Evolutionary conservation across 257 asterid species (phyloP).

Genomic region (Nyctanthes arbortristis): DNA sequence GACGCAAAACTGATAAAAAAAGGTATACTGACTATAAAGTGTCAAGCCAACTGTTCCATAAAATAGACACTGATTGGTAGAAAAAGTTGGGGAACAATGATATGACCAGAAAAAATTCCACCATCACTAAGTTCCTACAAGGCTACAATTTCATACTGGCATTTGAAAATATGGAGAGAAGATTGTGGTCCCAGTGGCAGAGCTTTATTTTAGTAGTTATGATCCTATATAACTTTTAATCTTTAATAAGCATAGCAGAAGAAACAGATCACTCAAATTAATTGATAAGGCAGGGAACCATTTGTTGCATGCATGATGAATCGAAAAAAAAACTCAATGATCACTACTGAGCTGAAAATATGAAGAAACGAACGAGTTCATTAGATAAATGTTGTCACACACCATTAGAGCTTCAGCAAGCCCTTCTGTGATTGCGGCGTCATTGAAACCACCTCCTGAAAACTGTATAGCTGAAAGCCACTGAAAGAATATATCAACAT

Average conservation of each 20-base stretch:
- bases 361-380: background rate
- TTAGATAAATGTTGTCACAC: constrained; percentile 19
- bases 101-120: background rate
- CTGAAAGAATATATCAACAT: constrained; percentile 73
- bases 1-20: background rate
- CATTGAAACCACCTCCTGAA: constrained; percentile 89
- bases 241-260: background rate
- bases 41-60: background rate
- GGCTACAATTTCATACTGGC: background rate
- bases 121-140: background rate
- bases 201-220: background rate
- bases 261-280: background rate
- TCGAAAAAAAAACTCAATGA: background rate
- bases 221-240: background rate
- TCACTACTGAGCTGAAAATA: background rate
- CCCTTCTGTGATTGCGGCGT: constrained; percentile 95
- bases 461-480: constrained; percentile 88
- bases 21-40: background rate
- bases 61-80: background rate
- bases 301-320: background rate
- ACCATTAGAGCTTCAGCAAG: constrained; percentile 93
- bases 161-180: background rate
- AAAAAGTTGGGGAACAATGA: background rate
- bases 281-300: background rate
- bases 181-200: background rate